phyloP scores from a whole-genome alignment of 495 filamentous ascomycete species.

The Aspergillus olivimuriae region DNA sequence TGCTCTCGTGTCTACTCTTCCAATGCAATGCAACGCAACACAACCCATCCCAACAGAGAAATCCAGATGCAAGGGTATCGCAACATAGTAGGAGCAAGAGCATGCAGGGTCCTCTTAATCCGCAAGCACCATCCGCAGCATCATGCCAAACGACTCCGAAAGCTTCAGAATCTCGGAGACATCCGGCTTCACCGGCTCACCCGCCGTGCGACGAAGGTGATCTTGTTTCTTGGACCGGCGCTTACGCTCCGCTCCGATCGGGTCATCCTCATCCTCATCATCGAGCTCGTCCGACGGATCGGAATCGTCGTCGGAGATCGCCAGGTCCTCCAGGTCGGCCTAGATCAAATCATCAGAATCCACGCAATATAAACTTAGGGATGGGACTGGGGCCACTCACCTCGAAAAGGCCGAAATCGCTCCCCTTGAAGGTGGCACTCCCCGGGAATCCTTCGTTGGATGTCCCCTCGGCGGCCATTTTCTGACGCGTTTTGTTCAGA shows the following conservation, averaged over 20 bases:
- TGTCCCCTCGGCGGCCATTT: slow-evolving; percentile 85
- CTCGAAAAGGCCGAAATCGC: slow-evolving; percentile 85
- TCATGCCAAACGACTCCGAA: slow-evolving; percentile 68
- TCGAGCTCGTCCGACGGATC: slow-evolving; percentile 60
- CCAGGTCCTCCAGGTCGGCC: slow-evolving; percentile 75
- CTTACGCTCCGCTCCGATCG: slow-evolving; percentile 78
- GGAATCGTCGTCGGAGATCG: slow-evolving; percentile 65
- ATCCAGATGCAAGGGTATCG: slow-evolving; percentile 15
- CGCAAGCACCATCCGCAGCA: slow-evolving; percentile 83
- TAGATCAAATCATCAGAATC: slow-evolving; percentile 18
- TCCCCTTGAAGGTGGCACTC: slow-evolving; percentile 54
- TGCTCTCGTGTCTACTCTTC: neutral
- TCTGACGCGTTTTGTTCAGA: slow-evolving; percentile 92
- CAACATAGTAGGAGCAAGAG: too few species aligned
- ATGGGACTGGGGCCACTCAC: slow-evolving; percentile 43
- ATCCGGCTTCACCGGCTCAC: slow-evolving; percentile 81
- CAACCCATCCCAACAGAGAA: neutral
- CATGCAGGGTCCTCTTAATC: slow-evolving; percentile 42
- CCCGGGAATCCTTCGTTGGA: slow-evolving; percentile 38
- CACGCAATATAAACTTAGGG: too few species aligned
- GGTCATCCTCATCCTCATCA: slow-evolving; percentile 74
- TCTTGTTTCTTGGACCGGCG: slow-evolving; percentile 69
- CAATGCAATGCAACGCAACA: slow-evolving; percentile 3
- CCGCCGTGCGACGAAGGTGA: slow-evolving; percentile 71
- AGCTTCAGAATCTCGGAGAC: slow-evolving; percentile 74